Conservation (phyloP, 2,329 filamentous ascomycete species). For the Colletotrichum gloeosporioides region DNA sequence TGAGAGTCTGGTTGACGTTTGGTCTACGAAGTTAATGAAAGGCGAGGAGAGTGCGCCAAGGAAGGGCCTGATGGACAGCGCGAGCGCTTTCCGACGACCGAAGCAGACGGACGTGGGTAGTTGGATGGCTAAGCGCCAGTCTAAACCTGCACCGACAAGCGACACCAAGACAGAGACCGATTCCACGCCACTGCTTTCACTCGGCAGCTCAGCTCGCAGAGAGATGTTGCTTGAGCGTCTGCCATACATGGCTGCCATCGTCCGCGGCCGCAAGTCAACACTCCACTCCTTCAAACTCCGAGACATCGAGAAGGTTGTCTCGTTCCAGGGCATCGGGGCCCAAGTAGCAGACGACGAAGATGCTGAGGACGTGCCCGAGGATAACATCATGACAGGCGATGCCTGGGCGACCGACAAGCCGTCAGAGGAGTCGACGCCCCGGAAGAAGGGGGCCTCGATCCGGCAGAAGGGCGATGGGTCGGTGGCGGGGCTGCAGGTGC, state of each 20-base stretch:
- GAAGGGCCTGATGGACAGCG: constrained; percentile 48
- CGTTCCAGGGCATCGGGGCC: constrained; percentile 65
- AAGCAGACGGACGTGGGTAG: constrained; percentile 32
- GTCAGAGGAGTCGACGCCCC: constrained; percentile 56
- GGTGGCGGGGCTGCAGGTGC: constrained; percentile 53
- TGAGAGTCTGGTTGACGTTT: constrained; percentile 73
- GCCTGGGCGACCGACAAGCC: constrained; percentile 68
- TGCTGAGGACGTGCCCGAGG: constrained; percentile 50
- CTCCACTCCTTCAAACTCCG: constrained; percentile 45
- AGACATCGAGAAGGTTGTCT: constrained; percentile 72
- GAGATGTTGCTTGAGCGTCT: constrained; percentile 86
- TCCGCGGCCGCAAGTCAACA: constrained; percentile 43
- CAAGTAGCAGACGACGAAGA: constrained; percentile 49
- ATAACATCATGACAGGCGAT: constrained; percentile 40
- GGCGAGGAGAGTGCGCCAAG: constrained; percentile 49
- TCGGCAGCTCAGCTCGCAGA: constrained; percentile 69
- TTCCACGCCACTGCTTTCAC: constrained; percentile 53
- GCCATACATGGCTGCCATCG: constrained; percentile 81
- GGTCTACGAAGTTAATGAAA: constrained; percentile 66
- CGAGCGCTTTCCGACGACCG: constrained; percentile 53
- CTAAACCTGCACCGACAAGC: neutral
- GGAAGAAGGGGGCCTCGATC: constrained; percentile 50
- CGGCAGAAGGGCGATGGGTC: constrained; percentile 35
- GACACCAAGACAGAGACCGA: constrained; percentile 17
- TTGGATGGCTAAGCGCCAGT: constrained; percentile 26